Conservation (phyloP, 1,284 basidiomycete genomes). For the Anthracocystis setariae region DNA sequence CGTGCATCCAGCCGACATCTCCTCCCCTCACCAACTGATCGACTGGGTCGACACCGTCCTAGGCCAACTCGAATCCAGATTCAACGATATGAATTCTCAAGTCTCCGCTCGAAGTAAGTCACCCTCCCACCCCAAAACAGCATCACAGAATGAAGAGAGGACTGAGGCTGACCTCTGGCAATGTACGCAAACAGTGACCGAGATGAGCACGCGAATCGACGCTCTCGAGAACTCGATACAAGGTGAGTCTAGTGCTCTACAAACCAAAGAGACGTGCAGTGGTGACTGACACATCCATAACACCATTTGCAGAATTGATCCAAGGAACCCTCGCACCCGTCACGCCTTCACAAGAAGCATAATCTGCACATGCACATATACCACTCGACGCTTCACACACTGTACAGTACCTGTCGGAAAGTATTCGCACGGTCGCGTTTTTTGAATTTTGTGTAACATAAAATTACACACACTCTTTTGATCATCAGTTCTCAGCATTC, state of each 20-base stretch:
- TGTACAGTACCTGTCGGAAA: too few species aligned
- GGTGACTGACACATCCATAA: not conserved
- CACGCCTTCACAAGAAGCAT: not conserved
- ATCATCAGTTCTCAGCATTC: too few species aligned
- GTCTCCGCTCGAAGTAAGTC: slow-evolving; percentile 61
- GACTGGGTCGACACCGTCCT: slow-evolving; percentile 66
- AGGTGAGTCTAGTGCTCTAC: too few species aligned
- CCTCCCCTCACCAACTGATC: slow-evolving; percentile 62
- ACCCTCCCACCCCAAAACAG: not conserved
- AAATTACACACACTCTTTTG: too few species aligned
- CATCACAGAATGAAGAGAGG: too few species aligned
- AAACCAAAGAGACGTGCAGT: too few species aligned
- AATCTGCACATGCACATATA: not conserved
- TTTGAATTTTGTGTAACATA: too few species aligned
- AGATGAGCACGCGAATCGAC: slow-evolving; percentile 65
- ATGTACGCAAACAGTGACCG: slow-evolving; percentile 61
- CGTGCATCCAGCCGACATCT: slow-evolving; percentile 38
- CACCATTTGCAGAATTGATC: slow-evolving; percentile 31
- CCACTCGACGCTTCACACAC: not conserved
- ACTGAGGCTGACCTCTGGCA: too few species aligned
- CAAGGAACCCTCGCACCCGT: slow-evolving; percentile 35
- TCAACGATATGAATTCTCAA: slow-evolving; percentile 59
- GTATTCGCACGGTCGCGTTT: too few species aligned
- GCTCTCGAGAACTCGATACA: slow-evolving; percentile 63
- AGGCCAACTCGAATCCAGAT: slow-evolving; percentile 56